Evolutionary conservation across 2,329 filamentous ascomycete species (phyloP).

Genomic region (Aspergillus calidoustus): DNA sequence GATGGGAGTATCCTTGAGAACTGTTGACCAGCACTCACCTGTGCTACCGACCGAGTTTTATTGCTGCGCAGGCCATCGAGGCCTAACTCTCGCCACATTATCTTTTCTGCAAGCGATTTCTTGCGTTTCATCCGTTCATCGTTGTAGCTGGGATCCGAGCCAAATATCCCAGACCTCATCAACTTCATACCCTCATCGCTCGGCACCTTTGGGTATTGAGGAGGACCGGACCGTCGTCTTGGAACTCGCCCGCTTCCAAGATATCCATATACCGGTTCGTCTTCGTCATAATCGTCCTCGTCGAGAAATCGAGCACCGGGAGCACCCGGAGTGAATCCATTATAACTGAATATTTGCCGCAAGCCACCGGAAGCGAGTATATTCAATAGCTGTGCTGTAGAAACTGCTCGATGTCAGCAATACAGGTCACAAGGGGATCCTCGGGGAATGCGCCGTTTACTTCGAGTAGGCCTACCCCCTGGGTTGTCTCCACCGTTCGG

Average conservation of each 20-base stretch:
- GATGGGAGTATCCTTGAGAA: neutral
- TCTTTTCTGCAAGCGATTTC: constrained; percentile 65
- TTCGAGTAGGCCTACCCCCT: constrained; percentile 24
- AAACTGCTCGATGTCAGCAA: constrained; percentile 30
- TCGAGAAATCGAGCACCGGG: constrained; percentile 27
- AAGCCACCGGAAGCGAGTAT: constrained; percentile 60
- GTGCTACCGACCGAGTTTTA: constrained; percentile 70
- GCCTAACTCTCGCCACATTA: constrained; percentile 83
- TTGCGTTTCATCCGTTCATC: constrained; percentile 60
- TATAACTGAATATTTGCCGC: constrained; percentile 54
- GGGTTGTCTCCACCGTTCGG: constrained; percentile 20
- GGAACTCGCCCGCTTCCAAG: constrained; percentile 52
- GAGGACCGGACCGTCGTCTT: constrained; percentile 39
- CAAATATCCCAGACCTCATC: constrained; percentile 84
- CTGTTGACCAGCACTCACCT: constrained; percentile 53
- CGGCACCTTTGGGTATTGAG: constrained; percentile 80
- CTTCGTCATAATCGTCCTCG: constrained; percentile 39
- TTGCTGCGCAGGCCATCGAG: constrained; percentile 63
- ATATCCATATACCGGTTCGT: constrained; percentile 23
- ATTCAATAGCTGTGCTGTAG: constrained; percentile 54
- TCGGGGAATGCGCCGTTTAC: constrained; percentile 23
- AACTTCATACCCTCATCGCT: constrained; percentile 75
- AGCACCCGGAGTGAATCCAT: constrained; percentile 32
- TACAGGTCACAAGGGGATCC: neutral
- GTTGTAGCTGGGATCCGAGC: constrained; percentile 64